phyloP scores from a whole-genome alignment of 73 alveolate species.

The Tetrahymena borealis region DNA sequence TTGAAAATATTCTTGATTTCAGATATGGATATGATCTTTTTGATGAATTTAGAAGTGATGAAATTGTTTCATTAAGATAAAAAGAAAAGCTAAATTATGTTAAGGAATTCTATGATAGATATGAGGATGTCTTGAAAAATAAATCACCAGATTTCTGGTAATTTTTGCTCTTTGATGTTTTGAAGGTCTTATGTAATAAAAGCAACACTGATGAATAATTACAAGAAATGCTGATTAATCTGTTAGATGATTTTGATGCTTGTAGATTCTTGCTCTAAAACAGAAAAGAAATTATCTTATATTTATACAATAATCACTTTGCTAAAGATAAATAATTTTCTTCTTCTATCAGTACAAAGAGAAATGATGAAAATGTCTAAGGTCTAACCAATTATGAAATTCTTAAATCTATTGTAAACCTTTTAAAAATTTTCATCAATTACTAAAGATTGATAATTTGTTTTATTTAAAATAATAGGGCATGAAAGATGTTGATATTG shows the following conservation, averaged over 20 bases:
- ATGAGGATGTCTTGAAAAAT: neutral
- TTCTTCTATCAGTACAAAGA: neutral
- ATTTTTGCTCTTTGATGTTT: neutral
- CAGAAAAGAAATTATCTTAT: neutral
- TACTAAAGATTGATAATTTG: neutral
- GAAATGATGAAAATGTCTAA: neutral
- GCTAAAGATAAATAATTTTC: neutral
- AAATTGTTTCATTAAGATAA: neutral
- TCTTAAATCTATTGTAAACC: neutral
- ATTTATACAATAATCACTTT: neutral
- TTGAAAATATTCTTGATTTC: neutral
- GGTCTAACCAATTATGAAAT: neutral
- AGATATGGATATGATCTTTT: neutral
- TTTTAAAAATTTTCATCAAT: neutral
- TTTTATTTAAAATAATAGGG: neutral
- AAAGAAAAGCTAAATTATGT: neutral
- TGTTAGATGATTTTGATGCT: neutral
- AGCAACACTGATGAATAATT: neutral
- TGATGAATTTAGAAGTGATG: neutral
- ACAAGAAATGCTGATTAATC: neutral
- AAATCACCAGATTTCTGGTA: neutral
- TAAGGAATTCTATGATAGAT: neutral
- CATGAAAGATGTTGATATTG: neutral
- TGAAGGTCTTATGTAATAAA: neutral
- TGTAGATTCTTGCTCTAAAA: neutral